Base-by-base conservation (phyloP, 2,329 filamentous ascomycete genomes). In the Penicillium sp. region DNA sequence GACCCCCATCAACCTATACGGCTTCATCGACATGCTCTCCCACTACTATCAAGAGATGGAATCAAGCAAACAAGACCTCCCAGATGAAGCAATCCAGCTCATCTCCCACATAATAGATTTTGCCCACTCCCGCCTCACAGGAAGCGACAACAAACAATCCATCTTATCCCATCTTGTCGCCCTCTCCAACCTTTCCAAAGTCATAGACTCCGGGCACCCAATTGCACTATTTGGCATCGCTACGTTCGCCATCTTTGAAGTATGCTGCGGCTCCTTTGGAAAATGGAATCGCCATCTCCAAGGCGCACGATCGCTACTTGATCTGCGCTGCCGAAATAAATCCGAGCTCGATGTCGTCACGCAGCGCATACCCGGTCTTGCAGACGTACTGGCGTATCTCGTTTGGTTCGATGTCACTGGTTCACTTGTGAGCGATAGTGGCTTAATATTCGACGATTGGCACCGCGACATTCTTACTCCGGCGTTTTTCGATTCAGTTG, bases 171-270 rank as follows among this genome's bases (percentile, higher is more conserved):
- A 64, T 51, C 62, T 74, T 0, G 62, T 66, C 0, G 70, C 70
- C 0, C 55, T 75, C 3, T 62, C 65, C 33, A 66, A 67, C 13
- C 63, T 75, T 9, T 73, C 68, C 49, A 63, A 68, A 35, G 68
- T 70, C 5, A 61, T 75, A 2, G 66, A 66, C 28, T 69, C 65
- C 0, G 71, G 69, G 1, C 67, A 75, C 29, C 73, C 72, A 0
- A 65, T 74, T 42, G 72, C 73, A 0, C 63, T 75, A 7, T 63
- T 75, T 4, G 73, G 72, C 1, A 75, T 75, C 15, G 72, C 72
- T 0, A 72, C 69, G 0, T 75, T 75, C 51, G 72, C 72, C 0
- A 69, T 75, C 29, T 71, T 75, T 24, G 73, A 75, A 10, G 72
- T 75, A 0, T 73, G 67, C 33, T 71, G 73, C 27, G 66, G 70